A percentile compares a stretch with the other conserved stretches of the same genome.
These are phyloP conservation scores for Ilex asprella DNA, from an alignment of 257 asterid genomes.

Conservation along the genomic window DNA sequence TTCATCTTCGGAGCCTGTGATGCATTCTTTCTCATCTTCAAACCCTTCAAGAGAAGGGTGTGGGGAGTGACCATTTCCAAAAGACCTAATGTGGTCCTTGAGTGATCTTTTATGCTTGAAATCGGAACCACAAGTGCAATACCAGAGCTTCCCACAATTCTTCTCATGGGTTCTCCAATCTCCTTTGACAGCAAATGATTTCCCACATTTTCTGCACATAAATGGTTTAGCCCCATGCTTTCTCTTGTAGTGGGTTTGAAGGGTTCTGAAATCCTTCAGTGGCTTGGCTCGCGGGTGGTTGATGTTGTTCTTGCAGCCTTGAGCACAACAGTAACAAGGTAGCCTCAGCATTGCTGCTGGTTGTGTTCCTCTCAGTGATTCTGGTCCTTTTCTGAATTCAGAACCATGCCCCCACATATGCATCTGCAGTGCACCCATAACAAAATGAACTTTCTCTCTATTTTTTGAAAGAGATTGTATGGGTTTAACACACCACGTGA, in stretches of 20 bases:
- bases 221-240: constrained; percentile 86
- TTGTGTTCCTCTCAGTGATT: constrained; percentile 69
- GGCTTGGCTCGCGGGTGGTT: constrained; percentile 85
- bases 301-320: constrained; percentile 83
- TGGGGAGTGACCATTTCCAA: constrained; percentile 71
- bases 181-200: constrained; percentile 78
- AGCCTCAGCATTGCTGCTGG: constrained; percentile 88
- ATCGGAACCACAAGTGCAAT: constrained; percentile 79
- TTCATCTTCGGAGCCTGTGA: constrained; percentile 49
- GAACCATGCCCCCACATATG: constrained; percentile 99
- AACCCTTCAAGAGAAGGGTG: constrained; percentile 52
- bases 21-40: constrained; percentile 40
- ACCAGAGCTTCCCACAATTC: constrained; percentile 92
- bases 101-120: constrained; percentile 88
- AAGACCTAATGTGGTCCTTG: constrained; percentile 76
- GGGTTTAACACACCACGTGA: too few relatives aligned
- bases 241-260: constrained; percentile 89
- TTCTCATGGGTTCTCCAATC: constrained; percentile 96
- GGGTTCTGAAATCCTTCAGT: constrained; percentile 82
- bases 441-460: too few relatives aligned
- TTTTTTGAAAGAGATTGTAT: too few relatives aligned
- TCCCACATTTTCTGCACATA: constrained; percentile 68
- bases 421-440: constrained; percentile 40
- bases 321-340: constrained; percentile 83
- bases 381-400: constrained; percentile 74